Evolutionary conservation across 225 moss, liverwort and hornwort genomes (phyloP).

Genomic region (Pseudisothecium myosuroides): DNA sequence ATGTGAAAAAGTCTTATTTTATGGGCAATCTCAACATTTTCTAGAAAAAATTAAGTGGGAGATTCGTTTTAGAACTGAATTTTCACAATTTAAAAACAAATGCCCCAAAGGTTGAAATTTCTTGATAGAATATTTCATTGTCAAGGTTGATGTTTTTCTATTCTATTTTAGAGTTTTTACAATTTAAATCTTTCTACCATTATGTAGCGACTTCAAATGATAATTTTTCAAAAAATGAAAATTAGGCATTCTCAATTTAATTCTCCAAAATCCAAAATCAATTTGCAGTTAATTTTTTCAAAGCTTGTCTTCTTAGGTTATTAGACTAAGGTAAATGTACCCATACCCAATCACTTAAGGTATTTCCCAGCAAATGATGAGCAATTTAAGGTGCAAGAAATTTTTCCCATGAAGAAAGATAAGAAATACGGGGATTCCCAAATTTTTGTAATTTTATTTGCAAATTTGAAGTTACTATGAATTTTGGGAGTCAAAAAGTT

Average conservation of each 20-base stretch:
- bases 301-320: not conserved
- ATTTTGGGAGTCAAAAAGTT: too few species aligned
- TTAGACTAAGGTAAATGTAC: too few species aligned
- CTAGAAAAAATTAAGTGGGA: not conserved
- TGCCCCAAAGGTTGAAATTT: not conserved
- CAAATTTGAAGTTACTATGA: too few species aligned
- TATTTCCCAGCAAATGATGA: too few species aligned
- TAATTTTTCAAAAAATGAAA: not conserved
- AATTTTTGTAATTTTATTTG: too few species aligned
- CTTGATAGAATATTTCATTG: accelerated
- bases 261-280: not conserved
- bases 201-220: not conserved
- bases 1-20: not conserved
- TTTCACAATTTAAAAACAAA: not conserved
- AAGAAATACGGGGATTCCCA: too few species aligned
- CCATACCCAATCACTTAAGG: too few species aligned
- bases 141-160: not conserved
- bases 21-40: not conserved
- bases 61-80: not conserved
- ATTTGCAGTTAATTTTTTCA: not conserved
- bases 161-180: not conserved
- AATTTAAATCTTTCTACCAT: not conserved
- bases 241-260: not conserved
- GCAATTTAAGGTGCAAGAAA: too few species aligned
- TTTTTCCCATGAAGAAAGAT: too few species aligned